Percentiles rank a stretch among this genome's conserved stretches.
Conservation (phyloP, 768 basidiomycete genomes). For the Gloeopeniophorella convolvens region DNA sequence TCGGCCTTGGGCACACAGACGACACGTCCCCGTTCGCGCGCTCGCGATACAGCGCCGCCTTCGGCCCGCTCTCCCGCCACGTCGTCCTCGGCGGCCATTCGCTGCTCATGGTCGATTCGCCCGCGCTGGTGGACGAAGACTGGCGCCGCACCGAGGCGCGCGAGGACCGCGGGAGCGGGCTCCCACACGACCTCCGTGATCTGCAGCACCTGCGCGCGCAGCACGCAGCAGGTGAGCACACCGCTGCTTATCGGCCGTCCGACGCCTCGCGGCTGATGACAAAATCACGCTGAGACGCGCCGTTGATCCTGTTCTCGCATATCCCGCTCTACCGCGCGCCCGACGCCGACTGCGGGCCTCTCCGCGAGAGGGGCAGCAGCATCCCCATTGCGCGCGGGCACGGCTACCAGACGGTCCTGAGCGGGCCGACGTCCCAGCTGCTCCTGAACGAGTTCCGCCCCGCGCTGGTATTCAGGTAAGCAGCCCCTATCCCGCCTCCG, state of each 20-base stretch:
- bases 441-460: constrained; percentile 62
- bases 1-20: constrained; percentile 39
- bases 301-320: constrained; percentile 50
- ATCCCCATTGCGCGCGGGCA: constrained; percentile 69
- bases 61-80: constrained; percentile 65
- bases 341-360: constrained; percentile 63
- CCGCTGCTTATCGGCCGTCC: constrained; percentile 11
- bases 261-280: constrained; percentile 24
- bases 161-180: constrained; percentile 41
- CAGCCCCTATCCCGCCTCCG: not conserved
- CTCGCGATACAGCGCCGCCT: constrained; percentile 64
- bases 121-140: constrained; percentile 71
- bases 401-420: constrained; percentile 84
- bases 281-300: not conserved
- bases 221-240: not conserved
- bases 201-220: constrained; percentile 1
- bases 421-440: constrained; percentile 55
- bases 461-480: constrained; percentile 67
- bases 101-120: constrained; percentile 66
- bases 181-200: constrained; percentile 18
- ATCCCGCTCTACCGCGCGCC: constrained; percentile 81
- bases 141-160: constrained; percentile 39
- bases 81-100: constrained; percentile 66
- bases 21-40: constrained; percentile 24
- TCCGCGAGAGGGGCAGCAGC: constrained; percentile 65